These are phyloP conservation scores for Phalaenopsis equestris DNA, from an alignment of 106 monocot genomes.

Conservation along the genomic window DNA sequence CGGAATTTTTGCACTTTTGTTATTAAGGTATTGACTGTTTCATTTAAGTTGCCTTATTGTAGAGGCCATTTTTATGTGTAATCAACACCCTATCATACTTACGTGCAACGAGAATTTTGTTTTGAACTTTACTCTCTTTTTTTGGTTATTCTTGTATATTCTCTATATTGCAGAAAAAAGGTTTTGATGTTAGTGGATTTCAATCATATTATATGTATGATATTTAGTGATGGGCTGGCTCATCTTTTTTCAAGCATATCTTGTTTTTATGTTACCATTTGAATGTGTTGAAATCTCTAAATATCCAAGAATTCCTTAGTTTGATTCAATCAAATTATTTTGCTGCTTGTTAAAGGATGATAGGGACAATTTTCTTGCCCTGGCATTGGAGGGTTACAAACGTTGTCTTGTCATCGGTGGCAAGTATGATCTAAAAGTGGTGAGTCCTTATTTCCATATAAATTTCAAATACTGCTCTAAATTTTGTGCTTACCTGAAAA, in stretches of 20 bases:
- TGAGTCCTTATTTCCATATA: slow-evolving; percentile 22
- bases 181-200: not conserved
- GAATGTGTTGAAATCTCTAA: not conserved
- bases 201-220: not conserved
- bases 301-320: not conserved
- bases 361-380: slow-evolving; percentile 75
- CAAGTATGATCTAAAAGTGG: slow-evolving; percentile 94
- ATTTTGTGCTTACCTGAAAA: not conserved
- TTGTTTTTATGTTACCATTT: not conserved
- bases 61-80: not conserved
- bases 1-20: not conserved
- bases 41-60: not conserved
- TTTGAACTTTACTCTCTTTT: not conserved
- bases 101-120: not conserved
- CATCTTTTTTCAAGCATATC: not conserved
- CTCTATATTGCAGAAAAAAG: not conserved
- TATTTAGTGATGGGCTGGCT: not conserved
- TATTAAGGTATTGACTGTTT: not conserved
- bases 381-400: slow-evolving; percentile 84
- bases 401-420: slow-evolving; percentile 78
- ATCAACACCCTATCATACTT: not conserved
- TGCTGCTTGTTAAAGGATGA: slow-evolving; percentile 56
- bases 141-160: not conserved
- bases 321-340: slow-evolving; percentile 3
- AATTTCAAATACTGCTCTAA: not conserved